Evolutionary conservation across 768 basidiomycete species (phyloP).

Genomic region (Kwoniella mangroviensis): DNA sequence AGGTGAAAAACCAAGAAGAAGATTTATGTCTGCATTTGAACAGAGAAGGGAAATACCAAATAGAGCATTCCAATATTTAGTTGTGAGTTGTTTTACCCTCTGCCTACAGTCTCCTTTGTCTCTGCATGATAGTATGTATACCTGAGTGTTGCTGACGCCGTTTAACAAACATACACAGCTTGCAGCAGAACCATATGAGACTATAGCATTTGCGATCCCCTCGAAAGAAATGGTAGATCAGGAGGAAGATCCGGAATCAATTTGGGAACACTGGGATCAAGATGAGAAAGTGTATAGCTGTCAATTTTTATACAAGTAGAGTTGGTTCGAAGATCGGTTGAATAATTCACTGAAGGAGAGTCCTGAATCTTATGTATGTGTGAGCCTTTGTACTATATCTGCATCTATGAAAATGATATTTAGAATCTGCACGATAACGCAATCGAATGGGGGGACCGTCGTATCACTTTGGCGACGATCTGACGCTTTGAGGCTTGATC

Average conservation of each 20-base stretch:
- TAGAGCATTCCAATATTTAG: conserved; percentile 94
- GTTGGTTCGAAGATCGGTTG: background rate
- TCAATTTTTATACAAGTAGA: conserved; percentile 83
- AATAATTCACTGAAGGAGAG: background rate
- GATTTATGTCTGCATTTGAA: conserved; percentile 98
- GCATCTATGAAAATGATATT: background rate
- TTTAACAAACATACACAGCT: conserved; percentile 64
- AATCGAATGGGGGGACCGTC: no score
- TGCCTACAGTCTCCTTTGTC: no score
- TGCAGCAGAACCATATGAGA: conserved; percentile 99
- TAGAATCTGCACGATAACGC: no score
- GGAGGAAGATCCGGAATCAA: conserved; percentile 78
- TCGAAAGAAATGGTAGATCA: conserved; percentile 78
- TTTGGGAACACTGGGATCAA: conserved; percentile 99
- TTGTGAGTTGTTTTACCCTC: conserved; percentile 66
- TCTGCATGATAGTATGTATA: no score
- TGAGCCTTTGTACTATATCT: background rate
- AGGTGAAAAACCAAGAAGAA: conserved; percentile 77
- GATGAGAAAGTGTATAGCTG: conserved; percentile 98
- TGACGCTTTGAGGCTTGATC: no score
- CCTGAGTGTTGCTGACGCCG: background rate
- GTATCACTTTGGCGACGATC: no score
- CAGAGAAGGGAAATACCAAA: conserved; percentile 94
- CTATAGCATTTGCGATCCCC: conserved; percentile 98
- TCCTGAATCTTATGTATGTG: background rate